Percentiles rank a stretch among this genome's conserved stretches.
Evolutionary conservation across 768 basidiomycete genomes (phyloP).

Genomic region (Lentinula edodes): DNA sequence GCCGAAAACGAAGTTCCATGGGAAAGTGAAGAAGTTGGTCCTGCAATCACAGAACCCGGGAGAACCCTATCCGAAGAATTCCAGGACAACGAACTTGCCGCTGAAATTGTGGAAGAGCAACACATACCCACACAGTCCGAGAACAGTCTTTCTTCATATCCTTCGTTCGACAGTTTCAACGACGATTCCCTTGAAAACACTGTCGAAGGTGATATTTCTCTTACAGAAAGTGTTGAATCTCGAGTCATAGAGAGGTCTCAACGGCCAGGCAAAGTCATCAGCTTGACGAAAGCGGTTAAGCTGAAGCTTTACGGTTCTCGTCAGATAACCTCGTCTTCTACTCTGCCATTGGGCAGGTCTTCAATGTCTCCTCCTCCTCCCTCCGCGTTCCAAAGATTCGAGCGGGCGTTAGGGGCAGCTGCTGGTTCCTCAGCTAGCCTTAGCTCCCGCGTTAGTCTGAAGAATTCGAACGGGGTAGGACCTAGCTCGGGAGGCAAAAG

Average conservation of each 20-base stretch:
- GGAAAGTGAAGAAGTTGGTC: neutral
- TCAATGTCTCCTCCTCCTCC: conserved; percentile 2
- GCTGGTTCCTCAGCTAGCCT: neutral
- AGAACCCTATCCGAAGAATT: neutral
- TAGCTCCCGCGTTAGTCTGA: neutral
- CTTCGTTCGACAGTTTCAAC: neutral
- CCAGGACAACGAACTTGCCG: neutral
- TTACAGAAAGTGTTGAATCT: neutral
- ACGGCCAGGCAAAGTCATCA: neutral
- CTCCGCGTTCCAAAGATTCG: neutral
- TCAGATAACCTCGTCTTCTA: neutral
- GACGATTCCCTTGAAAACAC: neutral
- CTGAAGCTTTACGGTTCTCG: neutral
- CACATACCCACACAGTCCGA: neutral
- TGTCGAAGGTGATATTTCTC: neutral
- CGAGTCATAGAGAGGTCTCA: neutral
- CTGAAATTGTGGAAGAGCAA: no score
- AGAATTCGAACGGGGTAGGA: neutral
- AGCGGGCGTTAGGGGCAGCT: neutral
- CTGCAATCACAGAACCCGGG: neutral
- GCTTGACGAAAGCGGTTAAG: neutral
- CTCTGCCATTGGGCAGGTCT: neutral
- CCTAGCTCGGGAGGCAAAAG: neutral
- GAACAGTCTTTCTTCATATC: neutral
- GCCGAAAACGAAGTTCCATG: neutral